These are phyloP conservation scores for Phytophthora cajani DNA, from an alignment of 352 stramenopile genomes.

Conservation along the genomic window DNA sequence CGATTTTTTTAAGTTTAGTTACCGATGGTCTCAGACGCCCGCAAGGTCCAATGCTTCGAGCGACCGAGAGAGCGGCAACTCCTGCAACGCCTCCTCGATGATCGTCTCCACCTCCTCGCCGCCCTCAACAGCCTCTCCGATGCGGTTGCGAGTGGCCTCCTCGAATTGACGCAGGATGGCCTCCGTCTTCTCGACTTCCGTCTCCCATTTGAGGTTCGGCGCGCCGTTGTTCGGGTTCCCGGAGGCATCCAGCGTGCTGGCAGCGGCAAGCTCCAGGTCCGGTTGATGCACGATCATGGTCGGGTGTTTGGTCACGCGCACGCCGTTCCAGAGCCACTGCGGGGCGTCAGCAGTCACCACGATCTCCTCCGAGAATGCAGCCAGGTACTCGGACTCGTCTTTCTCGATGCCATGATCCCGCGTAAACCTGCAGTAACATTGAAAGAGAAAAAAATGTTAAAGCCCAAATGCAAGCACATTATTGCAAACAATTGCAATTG, in stretches of 20 bases:
- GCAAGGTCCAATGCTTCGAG: constrained; percentile 83
- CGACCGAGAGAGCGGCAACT: constrained; percentile 74
- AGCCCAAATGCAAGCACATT: neutral
- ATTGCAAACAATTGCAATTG: neutral
- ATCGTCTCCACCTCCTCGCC: constrained; percentile 66
- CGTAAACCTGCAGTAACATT: constrained; percentile 59
- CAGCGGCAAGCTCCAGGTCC: constrained; percentile 56
- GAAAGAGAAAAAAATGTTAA: too few relatives aligned
- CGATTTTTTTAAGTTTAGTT: constrained; percentile 21
- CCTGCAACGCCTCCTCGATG: constrained; percentile 69
- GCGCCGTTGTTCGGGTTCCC: constrained; percentile 43
- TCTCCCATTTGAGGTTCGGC: constrained; percentile 73
- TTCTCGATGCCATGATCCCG: constrained; percentile 88
- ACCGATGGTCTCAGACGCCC: constrained; percentile 46
- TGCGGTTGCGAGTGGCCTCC: constrained; percentile 74
- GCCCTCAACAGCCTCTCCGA: constrained; percentile 54
- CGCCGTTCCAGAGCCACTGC: constrained; percentile 86
- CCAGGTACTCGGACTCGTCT: constrained; percentile 87
- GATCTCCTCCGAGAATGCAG: constrained; percentile 84
- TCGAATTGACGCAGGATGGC: constrained; percentile 85
- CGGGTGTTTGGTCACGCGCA: constrained; percentile 84
- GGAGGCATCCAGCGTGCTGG: constrained; percentile 42
- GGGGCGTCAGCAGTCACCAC: constrained; percentile 77
- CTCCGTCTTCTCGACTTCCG: constrained; percentile 82
- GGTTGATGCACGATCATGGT: constrained; percentile 89